Evolutionary conservation across 169 alveolate genomes (phyloP).

Genomic region (Plasmodium cynomolgi): DNA sequence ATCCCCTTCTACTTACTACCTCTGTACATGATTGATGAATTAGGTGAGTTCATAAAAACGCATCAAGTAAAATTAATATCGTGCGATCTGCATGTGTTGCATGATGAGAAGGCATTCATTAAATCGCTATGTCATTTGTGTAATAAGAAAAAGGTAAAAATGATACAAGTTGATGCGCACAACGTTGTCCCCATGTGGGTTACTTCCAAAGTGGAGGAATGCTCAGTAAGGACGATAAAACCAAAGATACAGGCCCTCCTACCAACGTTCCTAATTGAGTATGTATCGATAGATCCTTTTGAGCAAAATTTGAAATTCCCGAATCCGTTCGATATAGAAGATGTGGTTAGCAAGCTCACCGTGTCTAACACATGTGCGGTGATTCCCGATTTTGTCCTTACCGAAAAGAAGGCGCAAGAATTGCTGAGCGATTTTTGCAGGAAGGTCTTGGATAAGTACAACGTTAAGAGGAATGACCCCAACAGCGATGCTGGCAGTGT

Average conservation of each 20-base stretch:
- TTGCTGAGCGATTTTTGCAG: constrained; percentile 22
- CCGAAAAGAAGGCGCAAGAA: constrained; percentile 43
- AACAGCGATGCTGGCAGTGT: constrained; percentile 11
- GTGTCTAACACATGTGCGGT: constrained; percentile 9
- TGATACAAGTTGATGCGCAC: constrained; percentile 82
- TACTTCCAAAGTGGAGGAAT: constrained; percentile 77
- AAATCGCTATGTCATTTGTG: constrained; percentile 21
- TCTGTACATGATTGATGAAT: constrained; percentile 60
- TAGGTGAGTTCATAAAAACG: constrained; percentile 35
- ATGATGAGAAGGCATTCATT: constrained; percentile 13
- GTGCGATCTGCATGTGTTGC: constrained; percentile 47
- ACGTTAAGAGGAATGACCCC: constrained; percentile 41
- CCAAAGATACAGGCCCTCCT: constrained; percentile 58
- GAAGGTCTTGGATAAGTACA: constrained; percentile 26
- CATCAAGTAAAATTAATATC: constrained; percentile 31
- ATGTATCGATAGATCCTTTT: constrained; percentile 11
- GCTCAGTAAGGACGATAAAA: constrained; percentile 50
- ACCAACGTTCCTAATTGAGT: constrained; percentile 48
- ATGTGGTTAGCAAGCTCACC: constrained; percentile 23
- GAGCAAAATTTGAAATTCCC: constrained; percentile 37
- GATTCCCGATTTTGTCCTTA: constrained; percentile 29
- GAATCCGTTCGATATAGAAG: constrained; percentile 38
- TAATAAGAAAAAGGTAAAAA: constrained; percentile 40
- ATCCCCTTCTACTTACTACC: constrained; percentile 72
- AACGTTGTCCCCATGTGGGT: constrained; percentile 79